Percentiles rank a stretch among this genome's conserved stretches.
Evolutionary conservation across 2,329 filamentous ascomycete species (phyloP).

Genomic region (Alternaria postmessia): DNA sequence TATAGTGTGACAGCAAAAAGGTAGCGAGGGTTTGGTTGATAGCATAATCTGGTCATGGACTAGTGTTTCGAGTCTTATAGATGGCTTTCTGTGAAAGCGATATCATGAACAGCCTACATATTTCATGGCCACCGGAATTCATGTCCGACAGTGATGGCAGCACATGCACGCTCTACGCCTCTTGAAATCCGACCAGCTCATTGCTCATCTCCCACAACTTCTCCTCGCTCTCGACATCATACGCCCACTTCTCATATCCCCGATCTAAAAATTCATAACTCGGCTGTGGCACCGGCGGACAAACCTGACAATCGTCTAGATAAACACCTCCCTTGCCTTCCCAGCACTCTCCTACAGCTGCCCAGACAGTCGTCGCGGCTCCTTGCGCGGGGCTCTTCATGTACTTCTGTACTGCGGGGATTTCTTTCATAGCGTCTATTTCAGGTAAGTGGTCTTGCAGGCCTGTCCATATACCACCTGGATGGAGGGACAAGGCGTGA

Average conservation of each 20-base stretch:
- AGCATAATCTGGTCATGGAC: background rate
- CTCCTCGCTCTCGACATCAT: background rate
- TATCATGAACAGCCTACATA: background rate
- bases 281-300: background rate
- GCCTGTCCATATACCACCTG: background rate
- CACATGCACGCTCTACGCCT: background rate
- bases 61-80: background rate
- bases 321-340: background rate
- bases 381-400: background rate
- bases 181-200: background rate
- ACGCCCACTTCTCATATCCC: background rate
- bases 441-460: background rate
- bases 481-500: background rate
- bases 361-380: background rate
- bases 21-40: background rate
- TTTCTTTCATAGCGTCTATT: background rate
- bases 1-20: slow-evolving; percentile 15
- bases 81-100: background rate
- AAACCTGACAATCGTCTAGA: background rate
- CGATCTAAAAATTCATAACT: background rate
- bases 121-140: background rate
- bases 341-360: background rate
- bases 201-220: background rate
- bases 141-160: background rate
- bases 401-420: background rate